phyloP scores from a whole-genome alignment of 2,329 filamentous ascomycete genomes.

The Cladophialophora immunda region DNA sequence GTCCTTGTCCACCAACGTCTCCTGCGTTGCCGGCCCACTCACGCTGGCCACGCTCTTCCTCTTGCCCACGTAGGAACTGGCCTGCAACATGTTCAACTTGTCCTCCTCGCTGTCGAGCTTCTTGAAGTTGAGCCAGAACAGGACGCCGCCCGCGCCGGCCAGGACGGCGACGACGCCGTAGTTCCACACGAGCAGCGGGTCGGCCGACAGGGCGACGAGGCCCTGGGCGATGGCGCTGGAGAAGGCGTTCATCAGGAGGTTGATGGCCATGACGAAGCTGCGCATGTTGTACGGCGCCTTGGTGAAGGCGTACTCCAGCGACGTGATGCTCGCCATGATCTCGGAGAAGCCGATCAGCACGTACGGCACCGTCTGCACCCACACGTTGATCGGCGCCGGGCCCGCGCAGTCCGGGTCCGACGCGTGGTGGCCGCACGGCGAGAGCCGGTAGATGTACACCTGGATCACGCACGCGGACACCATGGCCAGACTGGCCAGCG shows the following conservation, averaged over 20 bases:
- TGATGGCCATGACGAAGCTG: conserved; percentile 71
- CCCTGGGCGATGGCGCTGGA: conserved; percentile 76
- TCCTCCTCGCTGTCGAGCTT: conserved; percentile 74
- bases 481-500: conserved; percentile 59
- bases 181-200: conserved; percentile 76
- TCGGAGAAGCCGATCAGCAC: conserved; percentile 43
- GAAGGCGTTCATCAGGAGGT: conserved; percentile 75
- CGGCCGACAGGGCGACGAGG: conserved; percentile 67
- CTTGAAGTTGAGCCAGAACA: conserved; percentile 74
- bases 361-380: conserved; percentile 46
- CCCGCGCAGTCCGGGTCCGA: conserved; percentile 58
- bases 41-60: conserved; percentile 9
- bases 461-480: conserved; percentile 61
- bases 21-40: conserved; percentile 1
- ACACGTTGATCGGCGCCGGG: conserved; percentile 70
- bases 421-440: conserved; percentile 67
- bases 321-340: conserved; percentile 59
- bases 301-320: conserved; percentile 78
- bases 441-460: conserved; percentile 65
- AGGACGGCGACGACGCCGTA: conserved; percentile 71
- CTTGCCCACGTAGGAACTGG: conserved; percentile 34
- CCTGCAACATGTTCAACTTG: conserved; percentile 62
- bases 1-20: conserved; percentile 11
- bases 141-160: conserved; percentile 67
- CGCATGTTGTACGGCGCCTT: conserved; percentile 84